Conservation (phyloP, 192 early-diverging fungal genomes). For the Podila epicladia region DNA sequence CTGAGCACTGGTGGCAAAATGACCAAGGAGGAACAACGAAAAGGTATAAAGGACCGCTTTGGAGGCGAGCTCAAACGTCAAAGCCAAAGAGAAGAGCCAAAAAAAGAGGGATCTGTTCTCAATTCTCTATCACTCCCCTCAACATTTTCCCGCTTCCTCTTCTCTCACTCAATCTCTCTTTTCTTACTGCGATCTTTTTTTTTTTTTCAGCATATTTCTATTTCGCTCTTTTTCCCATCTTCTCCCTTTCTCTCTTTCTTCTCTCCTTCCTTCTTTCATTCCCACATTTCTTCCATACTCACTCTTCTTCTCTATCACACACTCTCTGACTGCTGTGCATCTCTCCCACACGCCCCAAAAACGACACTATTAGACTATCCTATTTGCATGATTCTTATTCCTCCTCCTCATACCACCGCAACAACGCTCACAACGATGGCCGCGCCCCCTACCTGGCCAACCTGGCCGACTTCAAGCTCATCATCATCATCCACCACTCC, state of each 20-base stretch:
- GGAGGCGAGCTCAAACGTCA: no score
- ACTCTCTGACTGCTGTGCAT: not conserved
- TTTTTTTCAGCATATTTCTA: not conserved
- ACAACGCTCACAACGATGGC: not conserved
- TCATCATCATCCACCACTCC: constrained; percentile 6
- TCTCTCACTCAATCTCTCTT: not conserved
- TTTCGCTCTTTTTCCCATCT: not conserved
- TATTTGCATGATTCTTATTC: no score
- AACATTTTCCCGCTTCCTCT: no score
- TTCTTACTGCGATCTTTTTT: not conserved
- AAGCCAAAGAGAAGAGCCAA: no score
- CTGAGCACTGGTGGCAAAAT: no score
- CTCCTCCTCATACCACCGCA: not conserved
- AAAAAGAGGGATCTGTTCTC: no score
- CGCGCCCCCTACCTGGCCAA: no score
- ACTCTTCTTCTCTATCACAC: not conserved
- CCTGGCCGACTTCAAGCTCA: not conserved
- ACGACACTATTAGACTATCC: not conserved
- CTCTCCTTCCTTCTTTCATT: not conserved
- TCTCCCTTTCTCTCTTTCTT: not conserved
- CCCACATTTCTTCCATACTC: not conserved
- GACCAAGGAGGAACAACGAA: no score
- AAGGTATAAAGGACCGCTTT: no score
- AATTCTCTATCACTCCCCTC: no score
- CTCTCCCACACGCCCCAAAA: not conserved